Conservation (phyloP, 495 filamentous ascomycete genomes). For the Xanthoparmelia taractica region DNA sequence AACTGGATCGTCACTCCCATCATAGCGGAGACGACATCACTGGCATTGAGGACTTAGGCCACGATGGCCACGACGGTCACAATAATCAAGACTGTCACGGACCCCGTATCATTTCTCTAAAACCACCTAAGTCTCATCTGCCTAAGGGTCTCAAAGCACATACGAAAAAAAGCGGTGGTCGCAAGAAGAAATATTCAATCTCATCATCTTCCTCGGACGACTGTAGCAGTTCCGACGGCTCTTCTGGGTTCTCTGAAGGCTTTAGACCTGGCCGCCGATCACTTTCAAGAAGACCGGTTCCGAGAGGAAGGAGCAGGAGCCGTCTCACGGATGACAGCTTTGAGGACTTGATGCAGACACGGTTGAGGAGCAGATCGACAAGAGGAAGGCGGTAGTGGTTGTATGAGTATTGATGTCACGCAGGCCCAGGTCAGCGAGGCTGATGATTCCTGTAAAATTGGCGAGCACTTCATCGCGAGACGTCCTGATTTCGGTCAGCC, state of each 20-base stretch:
- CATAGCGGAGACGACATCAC: slow-evolving; percentile 9
- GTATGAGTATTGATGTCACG: background rate
- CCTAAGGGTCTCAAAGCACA: background rate
- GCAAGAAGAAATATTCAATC: background rate
- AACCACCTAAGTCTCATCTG: background rate
- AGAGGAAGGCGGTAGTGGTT: background rate
- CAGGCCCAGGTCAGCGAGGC: background rate
- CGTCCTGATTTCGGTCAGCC: background rate
- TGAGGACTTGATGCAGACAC: slow-evolving; percentile 3
- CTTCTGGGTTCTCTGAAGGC: background rate
- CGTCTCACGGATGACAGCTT: slow-evolving; percentile 20
- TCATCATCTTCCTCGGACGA: slow-evolving; percentile 4
- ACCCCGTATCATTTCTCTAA: background rate
- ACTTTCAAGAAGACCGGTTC: background rate
- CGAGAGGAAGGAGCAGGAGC: slow-evolving; percentile 8
- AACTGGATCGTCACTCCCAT: background rate
- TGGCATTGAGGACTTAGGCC: background rate
- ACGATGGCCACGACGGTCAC: slow-evolving; percentile 13
- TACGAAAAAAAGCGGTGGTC: background rate
- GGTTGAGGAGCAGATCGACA: slow-evolving; percentile 1
- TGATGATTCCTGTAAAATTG: background rate
- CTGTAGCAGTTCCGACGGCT: slow-evolving; percentile 1
- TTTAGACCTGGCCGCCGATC: slow-evolving; percentile 3
- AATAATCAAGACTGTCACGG: background rate
- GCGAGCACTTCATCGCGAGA: background rate